Evolutionary conservation across 2,329 filamentous ascomycete species (phyloP), one percentile per base, ranked within the genome.

Genomic region (Fusarium camptoceras): DNA sequence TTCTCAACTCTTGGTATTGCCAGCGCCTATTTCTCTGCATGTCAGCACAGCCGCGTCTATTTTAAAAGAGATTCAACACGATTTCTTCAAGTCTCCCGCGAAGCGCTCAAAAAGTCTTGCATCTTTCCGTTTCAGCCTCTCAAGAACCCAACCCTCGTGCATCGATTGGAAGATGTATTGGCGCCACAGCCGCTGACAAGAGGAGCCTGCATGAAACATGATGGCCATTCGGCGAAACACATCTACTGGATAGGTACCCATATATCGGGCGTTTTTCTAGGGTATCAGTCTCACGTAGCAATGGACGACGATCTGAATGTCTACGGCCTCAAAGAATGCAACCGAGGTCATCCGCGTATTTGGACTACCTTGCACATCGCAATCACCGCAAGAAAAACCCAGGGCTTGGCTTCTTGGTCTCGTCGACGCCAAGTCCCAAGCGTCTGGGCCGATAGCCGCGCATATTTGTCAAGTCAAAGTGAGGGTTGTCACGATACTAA

Each of bases 261-360:
- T 54, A 27, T 20, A 39, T 41, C 18, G 31, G 39, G 4, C 8
- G n/a, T 22, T 8, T 22, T 16, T 11, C 24, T 34, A 39, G 24
- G 24, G 31, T n/a, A 25, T 49, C 25, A 31, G 18, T 28, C 18
- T 46, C 30, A n/a, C 51, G 50, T 56, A 42, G 42, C 22, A 46
- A 42, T 55, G n/a, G 22, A 56, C 20, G 66, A 62, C 48, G 66
- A 69, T 69, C 66, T 56, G 50, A 63, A 60, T 54, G 42, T 48
- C 15, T 64, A 50, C 44, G 11, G 12, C 22, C 22, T 20, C 43
- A 44, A 18, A 37, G 22, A 46, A 49, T 47, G 37, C 31, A 46
- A 30, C 48, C 43, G 51, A 70, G 39, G 28, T 25, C 39, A 37
- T 54, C 18, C n/a, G 30, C 31, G 25, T 42, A 56, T 49, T 37